Evolutionary conservation across 1,139 yeast genomes (phyloP), one percentile per base, ranked within the genome.

Genomic region (Pichiaceae sp.): DNA sequence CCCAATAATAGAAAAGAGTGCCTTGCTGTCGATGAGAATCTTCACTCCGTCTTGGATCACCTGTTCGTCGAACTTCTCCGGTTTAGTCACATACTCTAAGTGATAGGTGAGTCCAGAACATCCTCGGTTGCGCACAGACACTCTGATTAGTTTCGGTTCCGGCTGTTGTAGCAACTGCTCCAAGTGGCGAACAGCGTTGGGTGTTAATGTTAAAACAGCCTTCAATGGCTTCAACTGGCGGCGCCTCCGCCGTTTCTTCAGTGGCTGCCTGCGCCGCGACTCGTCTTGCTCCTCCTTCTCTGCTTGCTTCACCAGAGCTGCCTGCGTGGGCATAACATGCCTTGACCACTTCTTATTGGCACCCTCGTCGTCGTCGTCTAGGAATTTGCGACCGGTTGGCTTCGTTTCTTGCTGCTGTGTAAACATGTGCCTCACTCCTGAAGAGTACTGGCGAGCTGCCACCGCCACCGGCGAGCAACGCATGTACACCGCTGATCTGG

Each of bases 111-210:
- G 69, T 0, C 98, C 98, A 0, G 97, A 89, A 57, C 98, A 91
- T 3, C 98, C 98, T 59, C 96, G 72, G 59, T 91, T 91, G 49
- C 78, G 76, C n/a, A 93, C 97, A 4, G 97, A 95, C 17, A 91
- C 81, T 51, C 96, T 71, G 39, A 91, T 86, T 55, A 86, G 67
- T 60, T 91, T 78, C 19, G 97, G 97, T 33, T 76, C 75, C 3
- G 97, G 97, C 48, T 79, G 84, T 41, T 80, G 72, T 47, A 82
- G 62, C 29, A 91, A 66, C 1, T 69, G 74, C 41, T 64, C 65
- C 43, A 91, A 64, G 59, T 91, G 96, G 5, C 60, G 58, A 3
- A 86, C 65, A 0, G 97, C 97, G 36, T 67, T 72, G 3, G 84
- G 72, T 0, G 91, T 69, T 38, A 91, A 68, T 4, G 93, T 72